Evolutionary conservation across 2,329 filamentous ascomycete species (phyloP), one percentile per base, ranked within the genome.

Genomic region (Neonectria neomacrospora): DNA sequence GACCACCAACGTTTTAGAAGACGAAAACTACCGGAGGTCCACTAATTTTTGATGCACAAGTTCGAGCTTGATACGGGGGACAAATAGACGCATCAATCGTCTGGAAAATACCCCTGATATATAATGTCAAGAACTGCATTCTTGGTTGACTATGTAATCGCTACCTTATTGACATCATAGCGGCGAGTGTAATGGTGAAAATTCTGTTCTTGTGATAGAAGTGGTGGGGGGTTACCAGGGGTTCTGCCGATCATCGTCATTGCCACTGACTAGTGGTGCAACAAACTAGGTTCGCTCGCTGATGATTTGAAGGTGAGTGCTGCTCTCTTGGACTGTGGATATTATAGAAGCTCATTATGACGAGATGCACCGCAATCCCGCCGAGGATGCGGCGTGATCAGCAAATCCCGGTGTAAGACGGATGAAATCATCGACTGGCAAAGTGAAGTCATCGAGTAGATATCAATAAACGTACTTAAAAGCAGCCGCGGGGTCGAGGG

Each of bases 361-460:
- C 37, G 37, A 41, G 20, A 41, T n/a, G 20, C 11, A n/a, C 34
- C 34, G 14, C 14, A 37, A 37, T 37, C 14, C n/a, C 34, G 16
- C 34, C 34, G 14, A 32, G n/a, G n/a, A 20, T 20, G 3, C 10
- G 14, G n/a, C 37, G n/a, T 9, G n/a, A 41, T 20, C 37, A 20
- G n/a, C 37, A 20, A 2, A 1, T 11, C n/a, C 8, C n/a, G 5
- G n/a, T 20, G 18, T 37, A 18, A 37, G 61, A 55, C 54, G 18
- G 60, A 72, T 73, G 71, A 73, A 68, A 69, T 73, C 70, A 72
- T 72, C 44, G 59, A 67, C 42, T 11, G 14, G 51, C 42, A 22
- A 37, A 54, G 72, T 73, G 68, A 73, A 73, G 69, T 71, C 71
- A 70, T 73, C 9, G n/a, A 41, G 34, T 18, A 14, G 3, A 73